Evolutionary conservation across 768 basidiomycete species (phyloP).

Genomic region (Vishniacozyma victoriae): DNA sequence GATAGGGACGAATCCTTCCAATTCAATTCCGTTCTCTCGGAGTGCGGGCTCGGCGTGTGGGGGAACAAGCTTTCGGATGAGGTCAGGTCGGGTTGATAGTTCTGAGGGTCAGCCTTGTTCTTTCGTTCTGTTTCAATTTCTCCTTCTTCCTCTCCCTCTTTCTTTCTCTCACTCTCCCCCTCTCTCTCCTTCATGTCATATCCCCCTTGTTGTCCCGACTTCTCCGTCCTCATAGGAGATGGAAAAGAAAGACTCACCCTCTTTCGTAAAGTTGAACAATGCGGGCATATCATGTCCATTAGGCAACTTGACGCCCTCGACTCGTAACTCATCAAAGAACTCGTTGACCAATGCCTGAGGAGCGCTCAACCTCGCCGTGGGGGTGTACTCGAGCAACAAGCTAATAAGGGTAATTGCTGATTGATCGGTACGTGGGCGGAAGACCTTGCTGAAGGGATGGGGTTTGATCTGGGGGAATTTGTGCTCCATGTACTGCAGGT

Average conservation of each 20-base stretch:
- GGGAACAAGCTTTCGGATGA: conserved; percentile 87
- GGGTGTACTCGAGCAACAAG: conserved; percentile 96
- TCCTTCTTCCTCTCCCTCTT: too few species aligned
- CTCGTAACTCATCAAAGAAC: conserved; percentile 94
- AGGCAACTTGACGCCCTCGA: conserved; percentile 87
- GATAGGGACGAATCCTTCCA: conserved; percentile 93
- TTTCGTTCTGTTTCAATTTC: background rate
- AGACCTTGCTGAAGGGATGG: conserved; percentile 99
- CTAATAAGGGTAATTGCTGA: conserved; percentile 95
- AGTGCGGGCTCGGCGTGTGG: conserved; percentile 83
- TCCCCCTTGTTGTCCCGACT: too few species aligned
- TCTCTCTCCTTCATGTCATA: too few species aligned
- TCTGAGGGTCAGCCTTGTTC: conserved; percentile 53
- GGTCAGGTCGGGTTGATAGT: conserved; percentile 89
- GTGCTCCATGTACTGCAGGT: conserved; percentile 91
- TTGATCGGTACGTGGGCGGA: conserved; percentile 90
- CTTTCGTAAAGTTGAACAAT: conserved; percentile 91
- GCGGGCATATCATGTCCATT: conserved; percentile 93
- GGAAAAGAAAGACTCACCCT: conserved; percentile 78
- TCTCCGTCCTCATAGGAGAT: too few species aligned
- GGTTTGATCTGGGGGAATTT: conserved; percentile 99
- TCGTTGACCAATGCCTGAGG: conserved; percentile 54
- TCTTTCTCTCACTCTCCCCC: too few species aligned
- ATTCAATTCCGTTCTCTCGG: conserved; percentile 71
- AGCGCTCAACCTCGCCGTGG: conserved; percentile 82